phyloP scores from a whole-genome alignment of 352 stramenopile genomes.

The Pythium oligandrum region DNA sequence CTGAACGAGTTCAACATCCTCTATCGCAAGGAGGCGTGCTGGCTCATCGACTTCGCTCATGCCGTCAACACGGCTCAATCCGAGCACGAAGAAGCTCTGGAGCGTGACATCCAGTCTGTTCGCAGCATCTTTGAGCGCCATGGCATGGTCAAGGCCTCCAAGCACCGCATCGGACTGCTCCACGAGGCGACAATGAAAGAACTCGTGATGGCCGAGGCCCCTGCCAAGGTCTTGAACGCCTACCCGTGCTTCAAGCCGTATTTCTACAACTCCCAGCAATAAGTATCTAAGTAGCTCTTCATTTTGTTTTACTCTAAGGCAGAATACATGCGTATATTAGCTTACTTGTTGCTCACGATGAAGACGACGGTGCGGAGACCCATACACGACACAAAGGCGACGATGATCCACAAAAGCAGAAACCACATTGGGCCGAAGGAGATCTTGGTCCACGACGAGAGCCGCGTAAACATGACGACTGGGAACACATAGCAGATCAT shows the following conservation, averaged over 20 bases:
- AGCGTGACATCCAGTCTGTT: conserved; percentile 59
- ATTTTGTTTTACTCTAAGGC: too few relatives aligned
- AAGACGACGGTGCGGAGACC: conserved; percentile 13
- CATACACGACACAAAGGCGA: conserved; percentile 3
- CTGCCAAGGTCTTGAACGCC: conserved; percentile 10
- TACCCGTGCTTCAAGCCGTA: conserved; percentile 25
- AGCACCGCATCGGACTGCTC: conserved; percentile 23
- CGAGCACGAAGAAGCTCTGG: conserved; percentile 45
- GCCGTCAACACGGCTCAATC: conserved; percentile 62
- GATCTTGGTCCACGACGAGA: conserved; percentile 16
- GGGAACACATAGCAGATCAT: conserved; percentile 27
- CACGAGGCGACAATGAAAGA: conserved; percentile 19
- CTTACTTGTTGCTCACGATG: background rate
- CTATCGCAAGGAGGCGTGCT: conserved; percentile 49
- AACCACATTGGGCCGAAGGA: conserved; percentile 5
- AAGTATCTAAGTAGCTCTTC: background rate
- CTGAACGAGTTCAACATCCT: conserved; percentile 72
- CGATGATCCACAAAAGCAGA: conserved; percentile 7
- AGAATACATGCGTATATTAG: too few relatives aligned
- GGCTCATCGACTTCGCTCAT: conserved; percentile 86
- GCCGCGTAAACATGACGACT: conserved; percentile 15
- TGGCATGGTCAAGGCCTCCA: conserved; percentile 28
- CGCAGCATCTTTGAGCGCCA: conserved; percentile 60
- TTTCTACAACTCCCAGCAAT: conserved; percentile 20
- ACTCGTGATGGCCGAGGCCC: conserved; percentile 14